Percentiles rank a stretch among this genome's conserved stretches.
These are phyloP conservation scores for Clonostachys chloroleuca DNA, from an alignment of 2,329 filamentous ascomycete genomes.

Conservation along the genomic window DNA sequence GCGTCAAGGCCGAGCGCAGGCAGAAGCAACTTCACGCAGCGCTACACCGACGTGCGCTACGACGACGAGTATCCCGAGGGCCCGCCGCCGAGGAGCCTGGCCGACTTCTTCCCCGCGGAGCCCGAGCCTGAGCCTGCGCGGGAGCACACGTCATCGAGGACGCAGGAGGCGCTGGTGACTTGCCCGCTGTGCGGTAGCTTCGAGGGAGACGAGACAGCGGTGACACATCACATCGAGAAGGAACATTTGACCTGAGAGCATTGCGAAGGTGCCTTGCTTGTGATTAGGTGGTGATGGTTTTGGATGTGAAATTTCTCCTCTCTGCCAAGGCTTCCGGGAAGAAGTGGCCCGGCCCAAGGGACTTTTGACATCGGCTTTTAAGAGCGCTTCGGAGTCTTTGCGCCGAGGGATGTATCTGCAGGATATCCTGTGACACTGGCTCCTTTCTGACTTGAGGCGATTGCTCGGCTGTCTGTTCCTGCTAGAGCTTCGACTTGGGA, in stretches of 20 bases:
- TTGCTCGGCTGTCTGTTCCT: too few species aligned
- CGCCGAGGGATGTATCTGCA: too few species aligned
- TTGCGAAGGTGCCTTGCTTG: not conserved
- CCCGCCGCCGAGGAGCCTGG: slow-evolving; percentile 33
- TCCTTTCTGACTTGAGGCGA: too few species aligned
- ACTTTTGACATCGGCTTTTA: too few species aligned
- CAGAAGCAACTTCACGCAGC: slow-evolving; percentile 14
- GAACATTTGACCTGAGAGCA: slow-evolving; percentile 17
- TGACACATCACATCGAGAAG: slow-evolving; percentile 59
- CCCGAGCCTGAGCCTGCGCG: slow-evolving; percentile 16
- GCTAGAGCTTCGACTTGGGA: too few species aligned
- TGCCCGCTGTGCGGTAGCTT: slow-evolving; percentile 66
- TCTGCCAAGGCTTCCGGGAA: too few species aligned
- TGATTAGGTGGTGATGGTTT: too few species aligned
- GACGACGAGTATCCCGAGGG: slow-evolving; percentile 28
- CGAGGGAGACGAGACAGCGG: slow-evolving; percentile 63
- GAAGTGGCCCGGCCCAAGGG: too few species aligned
- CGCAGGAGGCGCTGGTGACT: slow-evolving; percentile 13
- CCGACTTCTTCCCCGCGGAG: slow-evolving; percentile 42
- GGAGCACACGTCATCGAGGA: not conserved
- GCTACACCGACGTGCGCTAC: slow-evolving; percentile 26
- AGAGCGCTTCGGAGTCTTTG: too few species aligned
- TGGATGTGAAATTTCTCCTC: too few species aligned
- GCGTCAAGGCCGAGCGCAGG: not conserved
- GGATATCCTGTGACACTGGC: too few species aligned